Evolutionary conservation across 1,139 yeast genomes (phyloP), one percentile per base, ranked within the genome.

Genomic region (Kurtzmaniella quercitrusa): DNA sequence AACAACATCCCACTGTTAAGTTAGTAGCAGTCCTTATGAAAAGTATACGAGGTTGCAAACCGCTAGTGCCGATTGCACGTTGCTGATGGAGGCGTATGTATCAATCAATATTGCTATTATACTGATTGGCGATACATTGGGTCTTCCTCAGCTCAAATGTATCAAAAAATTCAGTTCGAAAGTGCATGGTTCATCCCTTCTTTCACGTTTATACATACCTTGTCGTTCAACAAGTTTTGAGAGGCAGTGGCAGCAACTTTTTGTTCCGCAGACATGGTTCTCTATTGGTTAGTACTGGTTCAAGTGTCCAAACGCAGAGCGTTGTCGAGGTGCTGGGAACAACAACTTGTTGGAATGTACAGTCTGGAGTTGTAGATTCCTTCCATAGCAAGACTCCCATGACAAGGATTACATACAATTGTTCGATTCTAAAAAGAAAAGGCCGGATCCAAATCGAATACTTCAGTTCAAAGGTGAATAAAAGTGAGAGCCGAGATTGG

Each of bases 1-100:
- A 45, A 91, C 97, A 52, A 91, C 89, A 65, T 94, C 99, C 98
- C 98, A 94, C 78, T 80, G 46, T 11, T 15, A n/a, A 37, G 63
- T 58, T 59, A 59, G 62, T 59, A 59, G 16, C 25, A 36, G 14
- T 27, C 31, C 12, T 7, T 27, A 7, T 6, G 5, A 27, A 27
- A 27, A 7, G 31, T 27, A 11, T 27, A 3, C 31, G 31, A 21
- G 8, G 23, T 21, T 21, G 7, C 8, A 21, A 21, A 21, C 23
- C 23, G 23, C 8, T 21, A 8, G 8, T 21, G 23, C 8, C 8
- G 8, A 21, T 21, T 21, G 23, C 23, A 21, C 8, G 23, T 21
- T 21, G 8, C 23, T 21, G n/a, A n/a, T n/a, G n/a, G n/a, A n/a
- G n/a, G n/a, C n/a, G n/a, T n/a, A n/a, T n/a, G n/a, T n/a, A n/a